Evolutionary conservation across 345 rosid species (phyloP), one percentile per base, ranked within the genome.

Genomic region (Murraya paniculata): DNA sequence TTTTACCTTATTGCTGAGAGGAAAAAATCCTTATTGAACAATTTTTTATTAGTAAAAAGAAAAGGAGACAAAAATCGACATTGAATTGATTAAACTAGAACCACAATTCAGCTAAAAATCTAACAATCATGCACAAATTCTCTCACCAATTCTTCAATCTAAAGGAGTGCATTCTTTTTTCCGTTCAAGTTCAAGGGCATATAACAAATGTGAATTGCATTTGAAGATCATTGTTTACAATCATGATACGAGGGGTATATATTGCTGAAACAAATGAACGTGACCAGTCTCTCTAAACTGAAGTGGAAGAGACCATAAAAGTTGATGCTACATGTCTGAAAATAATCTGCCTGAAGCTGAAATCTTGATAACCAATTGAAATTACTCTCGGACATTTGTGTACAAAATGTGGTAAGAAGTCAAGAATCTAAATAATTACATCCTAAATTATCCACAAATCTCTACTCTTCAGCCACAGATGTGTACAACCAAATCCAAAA

Each of bases 381-480:
- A 64, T 55, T 75, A 19, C 41, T 64, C 70, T 73, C 25, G 24
- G 35, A 5, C 78, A 75, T 73, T 79, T 35, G 71, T 80, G 75
- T 74, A 41, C 71, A 76, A 64, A 76, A 65, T 75, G 67, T 62
- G 72, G 73, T 48, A 59, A 50, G 16, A 35, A 73, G 76, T 53
- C 25, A 30, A 3, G 22, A 30, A 7, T 50, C 9, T 4, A 28
- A 74, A 19, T 45, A 10, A 30, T 55, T 25, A 45, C 50, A 62
- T 72, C 68, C 86, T 92, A 92, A 71, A 85, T 75, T 48, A 94
- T 88, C 79, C 91, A 91, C 0, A 92, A 81, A 94, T 82, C 97
- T 88, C 98, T 89, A 87, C 99, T 96, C 85, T 92, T 97, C 82
- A 96, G 88, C 98, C 98, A 96, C 55, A 94, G 89, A 89, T 96